Percentiles rank a stretch among this genome's conserved stretches.
Conservation (phyloP, 2,329 filamentous ascomycete species). For the Nemania bipapillata region DNA sequence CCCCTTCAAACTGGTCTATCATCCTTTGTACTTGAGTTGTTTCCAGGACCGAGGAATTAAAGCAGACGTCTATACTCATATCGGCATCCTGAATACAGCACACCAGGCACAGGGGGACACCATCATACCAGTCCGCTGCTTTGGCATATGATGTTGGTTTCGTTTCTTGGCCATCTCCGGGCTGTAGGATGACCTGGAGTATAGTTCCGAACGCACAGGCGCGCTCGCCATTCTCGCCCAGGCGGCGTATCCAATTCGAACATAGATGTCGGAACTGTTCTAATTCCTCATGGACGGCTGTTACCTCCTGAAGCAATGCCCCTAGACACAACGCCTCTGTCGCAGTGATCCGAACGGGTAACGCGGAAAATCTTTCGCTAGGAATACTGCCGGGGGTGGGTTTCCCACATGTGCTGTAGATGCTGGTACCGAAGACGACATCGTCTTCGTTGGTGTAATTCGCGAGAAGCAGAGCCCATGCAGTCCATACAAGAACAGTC, state of each 20-base stretch:
- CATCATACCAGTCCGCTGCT: constrained; percentile 16
- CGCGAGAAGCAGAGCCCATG: constrained; percentile 16
- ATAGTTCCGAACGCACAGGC: constrained; percentile 9
- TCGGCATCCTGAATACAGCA: constrained; percentile 6
- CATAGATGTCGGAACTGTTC: constrained; percentile 8
- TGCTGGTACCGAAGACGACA: constrained; percentile 8
- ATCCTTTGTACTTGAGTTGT: constrained; percentile 19
- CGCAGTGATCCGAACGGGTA: constrained; percentile 16
- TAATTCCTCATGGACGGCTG: constrained; percentile 11
- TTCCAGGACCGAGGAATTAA: background rate
- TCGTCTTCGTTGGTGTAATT: constrained; percentile 5
- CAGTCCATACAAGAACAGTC: constrained; percentile 11
- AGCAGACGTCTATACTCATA: constrained; percentile 5
- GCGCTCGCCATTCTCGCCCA: background rate
- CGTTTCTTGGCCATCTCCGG: background rate
- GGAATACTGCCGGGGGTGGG: constrained; percentile 1
- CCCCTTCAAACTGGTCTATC: constrained; percentile 25
- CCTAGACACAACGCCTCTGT: constrained; percentile 9
- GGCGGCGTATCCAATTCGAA: constrained; percentile 6
- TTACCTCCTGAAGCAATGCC: constrained; percentile 15
- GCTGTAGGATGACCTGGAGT: constrained; percentile 1
- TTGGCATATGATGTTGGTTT: constrained; percentile 13
- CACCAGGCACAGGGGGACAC: constrained; percentile 12
- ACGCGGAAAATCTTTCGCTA: constrained; percentile 4
- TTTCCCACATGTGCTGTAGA: constrained; percentile 8